phyloP scores from a whole-genome alignment of 2,329 filamentous ascomycete genomes.

The Pestalotiopsis fici region DNA sequence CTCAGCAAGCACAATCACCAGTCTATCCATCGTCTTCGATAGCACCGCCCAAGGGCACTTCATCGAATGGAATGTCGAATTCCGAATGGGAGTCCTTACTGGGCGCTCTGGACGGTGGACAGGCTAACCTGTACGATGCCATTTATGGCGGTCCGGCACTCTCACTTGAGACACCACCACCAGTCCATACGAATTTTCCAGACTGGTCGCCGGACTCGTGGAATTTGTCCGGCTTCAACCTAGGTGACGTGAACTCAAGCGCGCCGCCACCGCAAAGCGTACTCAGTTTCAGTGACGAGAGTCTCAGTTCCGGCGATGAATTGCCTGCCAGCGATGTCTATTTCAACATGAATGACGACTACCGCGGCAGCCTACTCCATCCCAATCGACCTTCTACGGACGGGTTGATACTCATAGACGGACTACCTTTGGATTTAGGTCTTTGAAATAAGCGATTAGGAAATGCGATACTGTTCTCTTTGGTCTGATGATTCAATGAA shows the following conservation, averaged over 20 bases:
- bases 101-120: conserved; percentile 76
- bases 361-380: conserved; percentile 27
- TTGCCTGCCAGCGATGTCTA: conserved; percentile 46
- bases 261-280: conserved; percentile 51
- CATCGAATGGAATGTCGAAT: conserved; percentile 51
- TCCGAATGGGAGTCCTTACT: conserved; percentile 83
- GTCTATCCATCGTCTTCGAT: conserved; percentile 34
- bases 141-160: conserved; percentile 70
- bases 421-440: conserved; percentile 41
- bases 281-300: conserved; percentile 59
- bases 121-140: conserved; percentile 81
- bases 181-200: conserved; percentile 34
- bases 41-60: conserved; percentile 36
- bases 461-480: conserved; percentile 2
- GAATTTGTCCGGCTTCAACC: conserved; percentile 52
- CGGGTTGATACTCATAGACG: conserved; percentile 13
- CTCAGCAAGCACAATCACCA: conserved; percentile 32
- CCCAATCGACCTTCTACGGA: conserved; percentile 18
- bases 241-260: conserved; percentile 47
- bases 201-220: conserved; percentile 61
- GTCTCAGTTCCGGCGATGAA: conserved; percentile 57
- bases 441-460: conserved; percentile 27
- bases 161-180: conserved; percentile 44
- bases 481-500: neutral
- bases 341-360: conserved; percentile 41